Evolutionary conservation across 176 grass and related monocot species (phyloP), one percentile per base, ranked within the genome.

Genomic region (Aegilops longissima): DNA sequence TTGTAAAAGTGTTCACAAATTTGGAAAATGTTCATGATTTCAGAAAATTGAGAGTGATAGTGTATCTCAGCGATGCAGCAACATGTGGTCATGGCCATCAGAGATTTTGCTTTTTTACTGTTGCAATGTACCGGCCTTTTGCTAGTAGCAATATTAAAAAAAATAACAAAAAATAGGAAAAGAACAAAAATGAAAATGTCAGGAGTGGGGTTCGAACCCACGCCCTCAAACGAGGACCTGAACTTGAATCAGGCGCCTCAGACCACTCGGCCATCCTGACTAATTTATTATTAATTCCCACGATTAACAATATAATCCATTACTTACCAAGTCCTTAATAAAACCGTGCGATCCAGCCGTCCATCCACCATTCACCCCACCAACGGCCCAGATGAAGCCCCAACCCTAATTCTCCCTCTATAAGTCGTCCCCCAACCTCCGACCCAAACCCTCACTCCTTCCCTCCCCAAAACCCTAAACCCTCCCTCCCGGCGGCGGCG

Each of bases 191-290:
- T 5, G 0, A 2, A 20, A 8, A 0, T 88, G 81, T 89, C 90
- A 89, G 78, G 86, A 92, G 86, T 92, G 90, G 87, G 90, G 81
- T 95, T 95, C 87, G 88, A 95, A 93, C 93, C 90, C 86, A 95
- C 91, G 84, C 91, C 75, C 91, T 93, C 85, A n/a, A 73, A 21
- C 62, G 83, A 91, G 83, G 80, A 92, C 90, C 93, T 92, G 86
- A 95, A 95, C 90, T 98, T 98, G 93, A 98, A 90, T 98, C 93
- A 94, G 96, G 93, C 93, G 93, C 91, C 88, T 94, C 94, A 94
- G 96, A 95, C 93, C 96, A 93, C 91, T 97, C 95, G 87, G 93
- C 95, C 95, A 93, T 95, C 93, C 95, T 98, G 95, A 93, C 91
- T 1, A 52, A 2, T 52, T 27, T 1, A 0, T 35, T 35, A 1